These are phyloP conservation scores for Talaromyces sp. DNA, from an alignment of 2,329 filamentous ascomycete species.

Conservation along the genomic window DNA sequence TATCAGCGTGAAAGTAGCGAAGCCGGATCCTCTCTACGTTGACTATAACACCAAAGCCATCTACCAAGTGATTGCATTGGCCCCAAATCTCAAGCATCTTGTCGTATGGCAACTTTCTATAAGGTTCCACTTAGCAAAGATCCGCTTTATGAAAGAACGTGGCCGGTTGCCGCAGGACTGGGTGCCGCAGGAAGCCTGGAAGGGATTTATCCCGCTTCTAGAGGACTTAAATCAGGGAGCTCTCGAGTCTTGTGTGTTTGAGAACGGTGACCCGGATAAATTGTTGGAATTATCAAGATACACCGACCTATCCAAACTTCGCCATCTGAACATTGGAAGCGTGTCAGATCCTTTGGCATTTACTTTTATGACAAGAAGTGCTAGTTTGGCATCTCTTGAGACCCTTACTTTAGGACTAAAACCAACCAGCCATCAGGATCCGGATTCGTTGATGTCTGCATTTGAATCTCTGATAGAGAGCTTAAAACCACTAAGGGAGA, in stretches of 20 bases:
- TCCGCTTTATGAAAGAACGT: no score
- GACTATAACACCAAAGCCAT: slow-evolving; percentile 1
- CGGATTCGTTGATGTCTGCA: no score
- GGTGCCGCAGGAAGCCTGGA: neutral
- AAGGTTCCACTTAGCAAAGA: neutral
- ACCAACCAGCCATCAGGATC: no score
- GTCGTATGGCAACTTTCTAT: no score
- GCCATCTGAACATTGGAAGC: neutral
- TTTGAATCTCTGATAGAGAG: neutral
- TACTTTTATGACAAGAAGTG: neutral
- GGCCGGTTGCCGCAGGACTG: neutral
- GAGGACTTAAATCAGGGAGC: neutral
- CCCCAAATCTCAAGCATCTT: slow-evolving; percentile 8
- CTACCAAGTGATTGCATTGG: neutral
- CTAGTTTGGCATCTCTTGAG: neutral
- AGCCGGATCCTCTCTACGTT: no score
- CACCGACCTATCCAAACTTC: slow-evolving; percentile 4
- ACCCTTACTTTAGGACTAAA: no score
- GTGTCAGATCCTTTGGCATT: neutral
- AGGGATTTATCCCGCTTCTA: neutral
- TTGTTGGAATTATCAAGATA: neutral
- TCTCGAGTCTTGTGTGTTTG: neutral
- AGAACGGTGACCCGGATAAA: neutral
- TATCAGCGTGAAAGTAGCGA: no score
- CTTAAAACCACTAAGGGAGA: neutral